A percentile compares a stretch with the other conserved stretches of the same genome.
Conservation (phyloP, 2,329 filamentous ascomycete species). For the Arachnopeziza araneosa region DNA sequence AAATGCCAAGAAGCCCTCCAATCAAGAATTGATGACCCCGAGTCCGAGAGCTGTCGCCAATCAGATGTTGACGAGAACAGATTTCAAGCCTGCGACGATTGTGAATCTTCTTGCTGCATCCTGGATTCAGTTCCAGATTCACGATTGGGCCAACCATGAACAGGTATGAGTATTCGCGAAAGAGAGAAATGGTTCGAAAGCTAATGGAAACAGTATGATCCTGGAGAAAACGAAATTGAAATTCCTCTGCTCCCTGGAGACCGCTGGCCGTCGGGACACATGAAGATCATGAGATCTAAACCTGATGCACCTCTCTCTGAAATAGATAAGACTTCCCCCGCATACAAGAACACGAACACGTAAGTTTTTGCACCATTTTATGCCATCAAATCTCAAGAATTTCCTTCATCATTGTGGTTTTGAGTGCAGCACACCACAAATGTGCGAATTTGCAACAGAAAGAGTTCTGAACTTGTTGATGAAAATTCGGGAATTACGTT, state of each 20-base stretch:
- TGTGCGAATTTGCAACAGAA: no score
- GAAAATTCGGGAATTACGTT: no score
- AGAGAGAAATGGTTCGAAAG: not conserved
- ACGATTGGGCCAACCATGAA: constrained; percentile 14
- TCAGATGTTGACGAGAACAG: constrained; percentile 1
- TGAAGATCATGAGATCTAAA: constrained; percentile 7
- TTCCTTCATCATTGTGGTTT: no score
- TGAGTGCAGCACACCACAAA: no score
- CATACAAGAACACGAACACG: constrained; percentile 14
- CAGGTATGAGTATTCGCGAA: not conserved
- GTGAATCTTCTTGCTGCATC: constrained; percentile 15
- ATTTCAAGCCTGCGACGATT: constrained; percentile 6
- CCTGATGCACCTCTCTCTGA: not conserved
- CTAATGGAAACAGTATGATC: constrained; percentile 2
- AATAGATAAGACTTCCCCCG: constrained; percentile 7
- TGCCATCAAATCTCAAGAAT: no score
- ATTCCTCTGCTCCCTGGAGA: constrained; percentile 6
- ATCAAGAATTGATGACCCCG: constrained; percentile 1
- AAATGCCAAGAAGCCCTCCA: constrained; percentile 4
- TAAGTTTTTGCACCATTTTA: not conserved
- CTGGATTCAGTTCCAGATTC: constrained; percentile 17
- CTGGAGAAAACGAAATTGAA: constrained; percentile 3
- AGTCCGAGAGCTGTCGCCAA: constrained; percentile 3
- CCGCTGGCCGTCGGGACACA: constrained; percentile 10
- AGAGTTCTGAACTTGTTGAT: no score